A percentile compares a stretch with the other conserved stretches of the same genome.
These are phyloP conservation scores for Anastatica hierochuntica DNA, from an alignment of 345 rosid genomes.

Conservation along the genomic window DNA sequence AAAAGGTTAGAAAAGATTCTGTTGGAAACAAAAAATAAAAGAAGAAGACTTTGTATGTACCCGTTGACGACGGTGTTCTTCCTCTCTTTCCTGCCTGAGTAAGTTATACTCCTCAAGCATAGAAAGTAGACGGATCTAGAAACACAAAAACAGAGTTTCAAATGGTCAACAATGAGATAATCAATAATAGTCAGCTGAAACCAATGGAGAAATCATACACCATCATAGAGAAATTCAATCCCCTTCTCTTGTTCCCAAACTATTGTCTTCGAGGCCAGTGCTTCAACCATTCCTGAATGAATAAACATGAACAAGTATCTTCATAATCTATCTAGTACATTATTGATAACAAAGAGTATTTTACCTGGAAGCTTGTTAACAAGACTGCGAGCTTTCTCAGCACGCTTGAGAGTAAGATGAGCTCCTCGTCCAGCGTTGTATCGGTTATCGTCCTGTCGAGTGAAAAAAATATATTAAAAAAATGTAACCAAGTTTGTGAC, in stretches of 20 bases:
- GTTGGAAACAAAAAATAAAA: neutral
- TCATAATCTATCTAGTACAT: slow-evolving; percentile 5
- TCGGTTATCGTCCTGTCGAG: slow-evolving; percentile 78
- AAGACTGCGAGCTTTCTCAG: slow-evolving; percentile 93
- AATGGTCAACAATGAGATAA: neutral
- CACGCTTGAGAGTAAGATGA: slow-evolving; percentile 92
- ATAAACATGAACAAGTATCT: neutral
- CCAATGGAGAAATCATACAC: slow-evolving; percentile 41
- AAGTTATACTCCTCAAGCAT: slow-evolving; percentile 84
- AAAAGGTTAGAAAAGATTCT: neutral
- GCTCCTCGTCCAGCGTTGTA: slow-evolving; percentile 97
- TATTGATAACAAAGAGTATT: neutral
- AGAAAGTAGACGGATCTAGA: slow-evolving; percentile 71
- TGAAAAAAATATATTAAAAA: neutral
- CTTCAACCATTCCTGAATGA: slow-evolving; percentile 74
- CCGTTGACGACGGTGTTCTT: slow-evolving; percentile 80
- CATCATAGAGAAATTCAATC: slow-evolving; percentile 72
- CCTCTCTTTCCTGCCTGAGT: slow-evolving; percentile 83
- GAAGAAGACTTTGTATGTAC: slow-evolving; percentile 28
- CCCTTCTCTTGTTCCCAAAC: slow-evolving; percentile 92
- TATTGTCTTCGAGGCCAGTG: slow-evolving; percentile 66
- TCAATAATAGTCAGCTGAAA: neutral
- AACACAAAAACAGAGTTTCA: neutral
- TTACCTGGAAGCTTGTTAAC: slow-evolving; percentile 91
- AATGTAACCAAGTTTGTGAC: neutral